phyloP scores from a whole-genome alignment of 176 grass and related monocot genomes.

The Oryza officinalis region DNA sequence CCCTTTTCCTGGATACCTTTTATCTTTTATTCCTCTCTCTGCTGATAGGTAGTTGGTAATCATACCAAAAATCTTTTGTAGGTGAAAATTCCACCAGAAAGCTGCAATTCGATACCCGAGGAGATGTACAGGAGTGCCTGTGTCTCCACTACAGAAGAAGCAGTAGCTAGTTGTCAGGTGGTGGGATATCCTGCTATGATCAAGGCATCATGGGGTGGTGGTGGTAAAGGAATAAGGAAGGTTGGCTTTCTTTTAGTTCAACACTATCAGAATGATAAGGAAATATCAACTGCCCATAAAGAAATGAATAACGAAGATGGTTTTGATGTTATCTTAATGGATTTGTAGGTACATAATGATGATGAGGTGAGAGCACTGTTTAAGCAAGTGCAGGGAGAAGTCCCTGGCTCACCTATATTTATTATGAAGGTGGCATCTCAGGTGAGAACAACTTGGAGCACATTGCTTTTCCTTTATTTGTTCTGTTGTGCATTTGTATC shows the following conservation, averaged over 20 bases:
- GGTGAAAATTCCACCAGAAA: conserved; percentile 76
- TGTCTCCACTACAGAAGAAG: conserved; percentile 93
- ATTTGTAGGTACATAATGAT: conserved; percentile 91
- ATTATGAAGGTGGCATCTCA: conserved; percentile 99
- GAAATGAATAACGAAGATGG: conserved; percentile 3
- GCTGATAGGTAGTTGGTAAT: conserved; percentile 1
- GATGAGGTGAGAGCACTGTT: conserved; percentile 96
- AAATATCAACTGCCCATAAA: conserved; percentile 6
- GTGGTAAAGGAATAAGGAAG: conserved; percentile 99
- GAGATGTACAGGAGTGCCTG: conserved; percentile 91
- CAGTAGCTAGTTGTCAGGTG: conserved; percentile 89
- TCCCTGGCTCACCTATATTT: conserved; percentile 98
- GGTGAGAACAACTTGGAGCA: conserved; percentile 53
- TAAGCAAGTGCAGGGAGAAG: conserved; percentile 99
- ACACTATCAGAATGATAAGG: conserved; percentile 23
- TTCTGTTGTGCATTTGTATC: not conserved
- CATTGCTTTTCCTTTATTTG: not conserved
- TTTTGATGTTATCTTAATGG: conserved; percentile 35
- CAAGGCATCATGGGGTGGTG: conserved; percentile 98
- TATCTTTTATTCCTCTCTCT: conserved; percentile 22
- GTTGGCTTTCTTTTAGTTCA: conserved; percentile 55
- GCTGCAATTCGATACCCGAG: conserved; percentile 81
- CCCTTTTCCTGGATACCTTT: conserved; percentile 33
- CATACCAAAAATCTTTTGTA: conserved; percentile 35
- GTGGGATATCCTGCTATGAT: conserved; percentile 99